Conservation (phyloP, 1,284 basidiomycete species). For the Golubevia sp. region DNA sequence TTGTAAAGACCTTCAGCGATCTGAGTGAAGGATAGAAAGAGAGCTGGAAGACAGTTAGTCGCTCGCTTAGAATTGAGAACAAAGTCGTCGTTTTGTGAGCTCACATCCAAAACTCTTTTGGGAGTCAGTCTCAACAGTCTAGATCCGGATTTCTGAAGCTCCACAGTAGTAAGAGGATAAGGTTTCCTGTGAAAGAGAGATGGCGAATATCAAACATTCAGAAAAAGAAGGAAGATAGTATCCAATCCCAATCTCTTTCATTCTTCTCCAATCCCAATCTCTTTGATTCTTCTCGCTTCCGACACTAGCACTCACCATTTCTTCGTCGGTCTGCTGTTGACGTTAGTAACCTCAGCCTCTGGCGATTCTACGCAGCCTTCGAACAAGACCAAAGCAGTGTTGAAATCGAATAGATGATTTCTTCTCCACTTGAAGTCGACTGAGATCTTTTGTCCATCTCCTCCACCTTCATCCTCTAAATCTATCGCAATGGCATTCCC, state of each 20-base stretch:
- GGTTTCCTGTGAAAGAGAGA: constrained; percentile 33
- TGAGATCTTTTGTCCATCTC: constrained; percentile 4
- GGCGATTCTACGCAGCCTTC: constrained; percentile 28
- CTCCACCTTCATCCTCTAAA: background rate
- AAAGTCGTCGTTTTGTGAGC: too few relatives aligned
- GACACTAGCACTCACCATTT: constrained; percentile 24
- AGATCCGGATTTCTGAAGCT: constrained; percentile 56
- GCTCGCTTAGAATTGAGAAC: too few relatives aligned
- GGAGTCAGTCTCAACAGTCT: constrained; percentile 47
- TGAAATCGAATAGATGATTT: constrained; percentile 49
- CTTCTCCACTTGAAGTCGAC: constrained; percentile 52
- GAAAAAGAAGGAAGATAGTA: background rate
- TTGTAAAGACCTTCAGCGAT: constrained; percentile 54
- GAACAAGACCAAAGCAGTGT: constrained; percentile 30
- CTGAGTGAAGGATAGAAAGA: background rate
- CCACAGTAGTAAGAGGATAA: constrained; percentile 56
- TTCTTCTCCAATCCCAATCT: too few relatives aligned
- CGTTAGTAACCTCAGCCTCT: constrained; percentile 30
- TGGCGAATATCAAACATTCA: background rate
- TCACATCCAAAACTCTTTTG: constrained; percentile 48
- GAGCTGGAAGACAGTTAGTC: background rate
- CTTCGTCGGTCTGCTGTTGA: constrained; percentile 37
- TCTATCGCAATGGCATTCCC: constrained; percentile 1
- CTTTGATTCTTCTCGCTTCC: too few relatives aligned
- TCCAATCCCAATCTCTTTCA: too few relatives aligned